Percentiles rank a stretch among this genome's conserved stretches.
phyloP scores from a whole-genome alignment of 345 rosid genomes.

The Kandelia obovata region DNA sequence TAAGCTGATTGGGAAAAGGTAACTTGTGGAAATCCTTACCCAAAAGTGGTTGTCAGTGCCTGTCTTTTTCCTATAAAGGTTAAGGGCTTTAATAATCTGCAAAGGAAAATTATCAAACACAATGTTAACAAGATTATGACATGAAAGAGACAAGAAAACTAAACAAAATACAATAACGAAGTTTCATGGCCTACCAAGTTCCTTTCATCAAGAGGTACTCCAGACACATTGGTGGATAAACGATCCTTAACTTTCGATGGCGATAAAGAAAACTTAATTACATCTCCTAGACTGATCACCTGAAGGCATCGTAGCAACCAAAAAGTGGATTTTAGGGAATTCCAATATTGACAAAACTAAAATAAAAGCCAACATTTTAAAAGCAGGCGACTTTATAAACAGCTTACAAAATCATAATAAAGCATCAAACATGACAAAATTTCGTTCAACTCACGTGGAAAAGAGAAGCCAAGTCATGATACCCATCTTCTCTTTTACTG shows the following conservation, averaged over 20 bases:
- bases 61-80: slow-evolving; percentile 84
- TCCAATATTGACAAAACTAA: background rate
- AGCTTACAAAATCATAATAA: too few relatives aligned
- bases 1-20: background rate
- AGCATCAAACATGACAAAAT: background rate
- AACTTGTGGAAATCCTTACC: slow-evolving; percentile 39
- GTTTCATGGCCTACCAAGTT: slow-evolving; percentile 49
- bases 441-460: slow-evolving; percentile 62
- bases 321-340: background rate
- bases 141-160: background rate
- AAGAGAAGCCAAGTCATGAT: slow-evolving; percentile 90
- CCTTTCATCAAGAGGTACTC: slow-evolving; percentile 79
- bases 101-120: slow-evolving; percentile 12
- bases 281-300: slow-evolving; percentile 89
- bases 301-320: slow-evolving; percentile 24
- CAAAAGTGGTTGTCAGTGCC: slow-evolving; percentile 73
- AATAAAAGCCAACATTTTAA: background rate
- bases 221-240: slow-evolving; percentile 71
- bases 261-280: slow-evolving; percentile 81
- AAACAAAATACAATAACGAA: background rate
- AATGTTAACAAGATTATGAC: background rate
- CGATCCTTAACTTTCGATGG: slow-evolving; percentile 73
- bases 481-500: slow-evolving; percentile 79
- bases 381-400: background rate
- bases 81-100: slow-evolving; percentile 95